Conservation (phyloP, 179 eudicot species). For the Dionaea muscipula region DNA sequence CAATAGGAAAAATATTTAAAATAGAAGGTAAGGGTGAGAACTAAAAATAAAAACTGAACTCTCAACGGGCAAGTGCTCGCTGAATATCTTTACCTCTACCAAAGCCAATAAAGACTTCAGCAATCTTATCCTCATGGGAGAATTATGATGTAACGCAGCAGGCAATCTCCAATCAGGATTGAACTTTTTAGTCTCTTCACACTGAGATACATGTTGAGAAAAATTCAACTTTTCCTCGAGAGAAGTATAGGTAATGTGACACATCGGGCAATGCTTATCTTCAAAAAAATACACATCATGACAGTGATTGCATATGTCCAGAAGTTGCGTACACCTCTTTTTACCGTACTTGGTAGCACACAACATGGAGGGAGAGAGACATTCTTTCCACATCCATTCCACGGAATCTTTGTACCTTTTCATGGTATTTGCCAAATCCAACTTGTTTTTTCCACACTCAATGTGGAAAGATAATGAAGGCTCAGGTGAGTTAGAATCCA, state of each 20-base stretch:
- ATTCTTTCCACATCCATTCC: slow-evolving; percentile 67
- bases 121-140: slow-evolving; percentile 50
- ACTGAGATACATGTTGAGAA: slow-evolving; percentile 33
- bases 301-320: slow-evolving; percentile 42
- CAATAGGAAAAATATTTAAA: neutral
- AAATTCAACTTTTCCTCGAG: slow-evolving; percentile 19
- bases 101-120: slow-evolving; percentile 46
- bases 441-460: slow-evolving; percentile 42
- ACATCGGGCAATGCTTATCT: slow-evolving; percentile 46
- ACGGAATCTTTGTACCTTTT: slow-evolving; percentile 51
- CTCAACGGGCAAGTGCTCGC: no score
- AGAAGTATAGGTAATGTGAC: slow-evolving; percentile 31
- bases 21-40: neutral
- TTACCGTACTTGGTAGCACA: slow-evolving; percentile 48
- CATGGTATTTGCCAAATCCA: slow-evolving; percentile 30
- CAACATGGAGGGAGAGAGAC: slow-evolving; percentile 24
- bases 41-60: no score
- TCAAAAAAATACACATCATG: slow-evolving; percentile 34
- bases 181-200: slow-evolving; percentile 30
- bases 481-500: slow-evolving; percentile 33
- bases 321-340: slow-evolving; percentile 30
- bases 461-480: slow-evolving; percentile 57
- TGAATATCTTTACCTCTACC: slow-evolving; percentile 40
- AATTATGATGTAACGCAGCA: slow-evolving; percentile 17
- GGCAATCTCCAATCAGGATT: slow-evolving; percentile 16